These are phyloP conservation scores for Amanita pallidorosea DNA, from an alignment of 768 basidiomycete genomes.

Conservation along the genomic window DNA sequence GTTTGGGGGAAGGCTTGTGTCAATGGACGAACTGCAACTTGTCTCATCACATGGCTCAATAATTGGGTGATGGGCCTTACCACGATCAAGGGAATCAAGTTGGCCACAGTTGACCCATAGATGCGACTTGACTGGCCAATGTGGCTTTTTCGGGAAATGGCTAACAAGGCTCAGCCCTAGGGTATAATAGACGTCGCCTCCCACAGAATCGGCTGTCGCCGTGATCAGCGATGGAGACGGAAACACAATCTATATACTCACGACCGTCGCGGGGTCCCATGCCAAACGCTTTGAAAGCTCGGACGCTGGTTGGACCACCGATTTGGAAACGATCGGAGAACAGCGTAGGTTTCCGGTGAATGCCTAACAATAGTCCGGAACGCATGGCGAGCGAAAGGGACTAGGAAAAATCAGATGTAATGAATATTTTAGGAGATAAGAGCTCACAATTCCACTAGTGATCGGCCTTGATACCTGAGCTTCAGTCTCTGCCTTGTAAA, in stretches of 20 bases:
- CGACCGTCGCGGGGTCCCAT: conserved; percentile 72
- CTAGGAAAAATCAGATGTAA: conserved; percentile 23
- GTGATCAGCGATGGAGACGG: neutral
- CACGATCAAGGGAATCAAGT: conserved; percentile 46
- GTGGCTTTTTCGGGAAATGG: conserved; percentile 54
- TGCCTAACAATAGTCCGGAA: conserved; percentile 58
- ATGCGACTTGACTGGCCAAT: conserved; percentile 86
- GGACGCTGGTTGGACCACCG: conserved; percentile 80
- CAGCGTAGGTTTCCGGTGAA: conserved; percentile 34
- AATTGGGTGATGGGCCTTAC: conserved; percentile 27
- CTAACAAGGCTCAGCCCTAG: conserved; percentile 67
- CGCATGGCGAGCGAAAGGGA: conserved; percentile 65
- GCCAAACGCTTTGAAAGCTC: conserved; percentile 65
- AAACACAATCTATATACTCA: conserved; percentile 21
- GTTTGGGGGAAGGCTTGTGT: conserved; percentile 27
- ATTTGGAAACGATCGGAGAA: conserved; percentile 87
- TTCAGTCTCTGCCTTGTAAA: conserved; percentile 65
- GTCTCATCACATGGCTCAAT: neutral
- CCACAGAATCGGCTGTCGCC: conserved; percentile 63
- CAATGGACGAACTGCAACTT: conserved; percentile 22
- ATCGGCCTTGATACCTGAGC: conserved; percentile 52
- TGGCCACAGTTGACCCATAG: conserved; percentile 75
- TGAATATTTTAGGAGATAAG: neutral
- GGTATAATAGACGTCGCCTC: conserved; percentile 77
- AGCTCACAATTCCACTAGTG: conserved; percentile 46